These are phyloP conservation scores for Grosmannia huntii DNA, from an alignment of 2,329 filamentous ascomycete species.

Conservation along the genomic window DNA sequence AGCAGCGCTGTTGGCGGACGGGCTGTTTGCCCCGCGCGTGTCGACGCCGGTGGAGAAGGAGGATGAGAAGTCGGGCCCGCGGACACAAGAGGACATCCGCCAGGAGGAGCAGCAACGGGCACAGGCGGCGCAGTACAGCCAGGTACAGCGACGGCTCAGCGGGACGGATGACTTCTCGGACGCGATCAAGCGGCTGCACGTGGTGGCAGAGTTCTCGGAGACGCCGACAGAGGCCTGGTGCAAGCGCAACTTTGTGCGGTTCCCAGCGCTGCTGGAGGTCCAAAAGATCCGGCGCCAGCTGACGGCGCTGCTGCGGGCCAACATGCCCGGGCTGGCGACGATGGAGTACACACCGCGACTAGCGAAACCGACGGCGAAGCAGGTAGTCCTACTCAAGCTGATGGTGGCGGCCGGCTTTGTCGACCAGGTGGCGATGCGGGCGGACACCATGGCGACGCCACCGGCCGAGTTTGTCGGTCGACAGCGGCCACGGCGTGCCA, in stretches of 20 bases:
- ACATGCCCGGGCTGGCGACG: slow-evolving; percentile 54
- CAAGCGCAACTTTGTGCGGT: slow-evolving; percentile 68
- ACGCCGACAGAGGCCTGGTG: slow-evolving; percentile 64
- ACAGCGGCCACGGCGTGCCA: slow-evolving; percentile 55
- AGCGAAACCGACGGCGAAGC: slow-evolving; percentile 47
- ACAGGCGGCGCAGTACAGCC: slow-evolving; percentile 48
- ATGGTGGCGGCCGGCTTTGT: slow-evolving; percentile 88
- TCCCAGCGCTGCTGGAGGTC: slow-evolving; percentile 78
- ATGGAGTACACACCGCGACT: slow-evolving; percentile 43
- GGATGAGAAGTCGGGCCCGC: slow-evolving; percentile 23
- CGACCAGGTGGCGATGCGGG: slow-evolving; percentile 86
- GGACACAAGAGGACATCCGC: slow-evolving; percentile 54
- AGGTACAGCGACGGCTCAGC: slow-evolving; percentile 66
- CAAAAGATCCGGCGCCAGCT: slow-evolving; percentile 74
- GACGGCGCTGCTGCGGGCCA: slow-evolving; percentile 62
- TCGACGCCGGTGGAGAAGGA: slow-evolving; percentile 27
- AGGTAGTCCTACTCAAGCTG: slow-evolving; percentile 72
- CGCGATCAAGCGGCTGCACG: slow-evolving; percentile 79
- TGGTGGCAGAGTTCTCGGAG: slow-evolving; percentile 76
- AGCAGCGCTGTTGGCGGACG: slow-evolving; percentile 74
- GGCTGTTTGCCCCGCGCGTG: slow-evolving; percentile 69
- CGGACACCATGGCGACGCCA: slow-evolving; percentile 57
- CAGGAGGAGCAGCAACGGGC: slow-evolving; percentile 59
- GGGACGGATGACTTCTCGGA: slow-evolving; percentile 74
- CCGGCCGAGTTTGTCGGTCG: slow-evolving; percentile 26